phyloP scores from a whole-genome alignment of 371 early-diverging fungal genomes.

The Mortierella sp. region DNA sequence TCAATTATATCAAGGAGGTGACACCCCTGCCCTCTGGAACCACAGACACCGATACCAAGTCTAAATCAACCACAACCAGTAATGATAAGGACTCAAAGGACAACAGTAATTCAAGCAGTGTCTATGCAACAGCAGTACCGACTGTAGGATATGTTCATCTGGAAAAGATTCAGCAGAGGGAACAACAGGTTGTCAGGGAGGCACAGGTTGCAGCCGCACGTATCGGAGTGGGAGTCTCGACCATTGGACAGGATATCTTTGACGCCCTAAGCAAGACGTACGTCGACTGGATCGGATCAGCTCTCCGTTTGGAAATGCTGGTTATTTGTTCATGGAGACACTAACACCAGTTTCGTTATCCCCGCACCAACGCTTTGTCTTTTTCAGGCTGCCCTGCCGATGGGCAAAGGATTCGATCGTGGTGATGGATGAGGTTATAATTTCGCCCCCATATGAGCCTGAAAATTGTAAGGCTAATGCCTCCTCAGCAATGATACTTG shows the following conservation, averaged over 20 bases:
- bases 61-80: background rate
- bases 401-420: constrained; percentile 83
- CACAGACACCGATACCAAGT: constrained; percentile 4
- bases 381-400: constrained; percentile 77
- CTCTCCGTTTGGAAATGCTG: too few relatives aligned
- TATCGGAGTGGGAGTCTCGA: constrained; percentile 84
- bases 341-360: too few relatives aligned
- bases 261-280: constrained; percentile 86
- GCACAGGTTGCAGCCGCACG: constrained; percentile 70
- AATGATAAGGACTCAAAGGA: constrained; percentile 11
- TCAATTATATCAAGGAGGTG: constrained; percentile 70
- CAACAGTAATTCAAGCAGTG: constrained; percentile 17
- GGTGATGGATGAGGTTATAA: constrained; percentile 85
- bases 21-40: constrained; percentile 22
- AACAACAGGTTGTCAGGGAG: constrained; percentile 66
- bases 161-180: constrained; percentile 70
- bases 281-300: constrained; percentile 14
- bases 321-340: too few relatives aligned
- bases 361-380: too few relatives aligned
- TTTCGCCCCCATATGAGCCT: constrained; percentile 78
- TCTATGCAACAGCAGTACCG: constrained; percentile 51
- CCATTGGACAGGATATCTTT: constrained; percentile 82
- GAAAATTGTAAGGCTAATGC: constrained; percentile 76
- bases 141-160: constrained; percentile 60
- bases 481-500: constrained; percentile 68